Percentiles rank a stretch among this genome's conserved stretches.
These are phyloP conservation scores for Platanus orientalis DNA, from an alignment of 164 flowering plant genomes.

Conservation along the genomic window DNA sequence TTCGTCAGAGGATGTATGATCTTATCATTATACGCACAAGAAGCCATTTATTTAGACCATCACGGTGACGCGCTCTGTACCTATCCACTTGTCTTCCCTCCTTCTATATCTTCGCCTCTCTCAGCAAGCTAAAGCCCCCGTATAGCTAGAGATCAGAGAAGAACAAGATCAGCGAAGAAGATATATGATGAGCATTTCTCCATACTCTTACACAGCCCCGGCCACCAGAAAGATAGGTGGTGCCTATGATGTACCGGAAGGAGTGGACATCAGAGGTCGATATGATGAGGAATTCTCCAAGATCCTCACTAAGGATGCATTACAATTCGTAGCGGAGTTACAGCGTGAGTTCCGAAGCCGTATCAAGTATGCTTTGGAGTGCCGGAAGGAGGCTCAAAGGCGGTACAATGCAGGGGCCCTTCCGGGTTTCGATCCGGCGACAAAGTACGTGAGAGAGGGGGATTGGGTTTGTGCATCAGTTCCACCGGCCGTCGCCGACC, in stretches of 20 bases:
- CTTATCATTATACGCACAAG: too few species aligned
- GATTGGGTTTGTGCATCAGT: conserved; percentile 73
- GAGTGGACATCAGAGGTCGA: conserved; percentile 79
- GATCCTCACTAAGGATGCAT: conserved; percentile 65
- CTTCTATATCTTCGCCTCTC: too few species aligned
- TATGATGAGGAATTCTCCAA: conserved; percentile 55
- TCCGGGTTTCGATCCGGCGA: conserved; percentile 85
- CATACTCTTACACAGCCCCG: conserved; percentile 15
- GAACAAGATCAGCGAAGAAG: neutral
- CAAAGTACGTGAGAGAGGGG: conserved; percentile 54
- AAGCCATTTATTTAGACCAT: too few species aligned
- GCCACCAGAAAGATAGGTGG: conserved; percentile 12
- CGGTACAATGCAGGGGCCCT: conserved; percentile 55
- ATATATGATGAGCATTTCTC: neutral
- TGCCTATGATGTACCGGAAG: conserved; percentile 62
- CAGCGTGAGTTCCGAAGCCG: conserved; percentile 65
- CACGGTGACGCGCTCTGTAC: too few species aligned
- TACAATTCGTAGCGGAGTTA: conserved; percentile 66
- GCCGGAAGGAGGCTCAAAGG: conserved; percentile 59
- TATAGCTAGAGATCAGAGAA: too few species aligned
- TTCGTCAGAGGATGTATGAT: too few species aligned
- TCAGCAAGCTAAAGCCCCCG: too few species aligned
- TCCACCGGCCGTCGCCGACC: conserved; percentile 71
- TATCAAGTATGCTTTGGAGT: conserved; percentile 70
- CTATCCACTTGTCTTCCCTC: too few species aligned